A percentile compares a stretch with the other conserved stretches of the same genome.
phyloP scores from a whole-genome alignment of 1,284 basidiomycete species.

The Cryptococcus neoformans region DNA sequence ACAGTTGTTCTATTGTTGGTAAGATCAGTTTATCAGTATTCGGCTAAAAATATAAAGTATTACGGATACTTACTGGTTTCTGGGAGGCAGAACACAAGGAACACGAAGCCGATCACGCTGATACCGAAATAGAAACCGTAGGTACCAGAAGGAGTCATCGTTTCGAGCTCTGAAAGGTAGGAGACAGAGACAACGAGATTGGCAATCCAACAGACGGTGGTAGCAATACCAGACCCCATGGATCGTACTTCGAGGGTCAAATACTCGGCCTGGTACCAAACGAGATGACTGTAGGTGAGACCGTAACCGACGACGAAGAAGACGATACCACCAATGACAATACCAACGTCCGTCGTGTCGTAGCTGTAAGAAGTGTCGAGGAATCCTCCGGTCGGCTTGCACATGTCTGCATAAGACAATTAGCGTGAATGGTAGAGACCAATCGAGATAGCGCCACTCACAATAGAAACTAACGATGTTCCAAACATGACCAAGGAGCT shows the following conservation, averaged over 20 bases:
- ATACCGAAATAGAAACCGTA: constrained; percentile 20
- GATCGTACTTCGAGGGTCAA: constrained; percentile 39
- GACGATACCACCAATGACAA: constrained; percentile 14
- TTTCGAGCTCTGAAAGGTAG: constrained; percentile 11
- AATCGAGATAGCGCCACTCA: too few relatives aligned
- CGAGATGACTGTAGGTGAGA: constrained; percentile 37
- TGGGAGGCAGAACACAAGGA: constrained; percentile 22
- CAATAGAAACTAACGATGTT: constrained; percentile 33
- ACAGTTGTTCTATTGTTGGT: constrained; percentile 3
- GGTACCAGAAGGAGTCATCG: too few relatives aligned
- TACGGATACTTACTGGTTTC: constrained; percentile 17
- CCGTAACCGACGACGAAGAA: constrained; percentile 41
- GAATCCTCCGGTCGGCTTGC: background rate
- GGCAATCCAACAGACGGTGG: constrained; percentile 19
- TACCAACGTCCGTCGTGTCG: constrained; percentile 11
- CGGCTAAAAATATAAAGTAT: background rate
- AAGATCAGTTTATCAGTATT: background rate
- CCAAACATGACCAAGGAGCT: constrained; percentile 28
- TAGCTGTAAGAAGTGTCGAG: constrained; percentile 19
- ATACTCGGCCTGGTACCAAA: constrained; percentile 42
- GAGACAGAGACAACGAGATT: constrained; percentile 26
- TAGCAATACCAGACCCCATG: constrained; percentile 22
- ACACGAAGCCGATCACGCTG: constrained; percentile 16
- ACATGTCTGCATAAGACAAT: too few relatives aligned
- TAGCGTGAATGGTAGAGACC: too few relatives aligned